A percentile compares a stretch with the other conserved stretches of the same genome.
These are phyloP conservation scores for Edaphochlamys debaryana DNA, from an alignment of 139 green algal genomes.

Conservation along the genomic window DNA sequence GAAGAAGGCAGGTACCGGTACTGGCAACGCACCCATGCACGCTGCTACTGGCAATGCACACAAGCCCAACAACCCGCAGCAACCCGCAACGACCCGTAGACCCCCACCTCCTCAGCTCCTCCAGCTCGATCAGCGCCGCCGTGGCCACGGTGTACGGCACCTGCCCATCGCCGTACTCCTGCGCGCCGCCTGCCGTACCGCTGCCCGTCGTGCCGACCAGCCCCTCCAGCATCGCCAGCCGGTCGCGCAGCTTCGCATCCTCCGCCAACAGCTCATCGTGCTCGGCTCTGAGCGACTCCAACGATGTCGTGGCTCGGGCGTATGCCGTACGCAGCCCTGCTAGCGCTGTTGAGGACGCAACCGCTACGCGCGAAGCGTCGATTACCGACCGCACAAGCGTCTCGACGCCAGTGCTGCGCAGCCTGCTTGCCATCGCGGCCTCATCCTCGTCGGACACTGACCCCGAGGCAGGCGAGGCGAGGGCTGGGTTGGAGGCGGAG, in stretches of 20 bases:
- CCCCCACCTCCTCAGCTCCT: conserved; percentile 42
- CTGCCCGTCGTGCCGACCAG: conserved; percentile 27
- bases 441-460: background rate
- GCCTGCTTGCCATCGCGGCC: background rate
- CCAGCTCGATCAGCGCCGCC: conserved; percentile 44
- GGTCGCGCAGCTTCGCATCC: conserved; percentile 41
- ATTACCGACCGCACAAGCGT: conserved; percentile 37
- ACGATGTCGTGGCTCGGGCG: background rate
- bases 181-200: background rate
- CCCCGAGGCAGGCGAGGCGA: background rate
- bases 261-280: conserved; percentile 49
- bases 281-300: conserved; percentile 8
- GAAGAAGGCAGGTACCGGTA: no score
- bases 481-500: no score
- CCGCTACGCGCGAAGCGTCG: conserved; percentile 25
- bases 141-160: conserved; percentile 39
- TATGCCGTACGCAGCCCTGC: conserved; percentile 35
- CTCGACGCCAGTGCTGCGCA: background rate
- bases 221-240: conserved; percentile 43
- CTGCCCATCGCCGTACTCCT: background rate
- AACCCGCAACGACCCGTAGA: no score
- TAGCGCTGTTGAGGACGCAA: background rate
- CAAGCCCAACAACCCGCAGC: background rate
- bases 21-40: no score
- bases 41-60: no score